A percentile compares a stretch with the other conserved stretches of the same genome.
Evolutionary conservation across 805 yeast genomes (phyloP).

Genomic region (Saccharomyces kudriavzevii): DNA sequence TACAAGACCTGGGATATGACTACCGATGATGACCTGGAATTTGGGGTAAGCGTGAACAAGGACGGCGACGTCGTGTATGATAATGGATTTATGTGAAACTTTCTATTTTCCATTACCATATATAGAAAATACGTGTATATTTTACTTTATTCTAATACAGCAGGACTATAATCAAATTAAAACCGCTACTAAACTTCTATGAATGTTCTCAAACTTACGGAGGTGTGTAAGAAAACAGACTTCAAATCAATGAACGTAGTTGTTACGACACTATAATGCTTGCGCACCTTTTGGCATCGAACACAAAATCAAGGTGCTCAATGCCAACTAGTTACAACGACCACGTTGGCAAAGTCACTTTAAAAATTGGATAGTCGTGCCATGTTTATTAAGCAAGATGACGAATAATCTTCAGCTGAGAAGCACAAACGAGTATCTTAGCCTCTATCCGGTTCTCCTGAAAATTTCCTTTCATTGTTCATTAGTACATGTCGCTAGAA

Average conservation of each 20-base stretch:
- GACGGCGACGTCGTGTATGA: conserved; percentile 30
- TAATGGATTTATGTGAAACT: not conserved
- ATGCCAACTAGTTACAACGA: not conserved
- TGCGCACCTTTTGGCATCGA: not conserved
- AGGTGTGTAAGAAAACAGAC: not conserved
- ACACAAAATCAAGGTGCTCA: not conserved
- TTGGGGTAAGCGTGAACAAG: conserved; percentile 56
- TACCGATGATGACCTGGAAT: conserved; percentile 90
- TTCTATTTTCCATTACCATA: not conserved
- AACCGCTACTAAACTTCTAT: not conserved
- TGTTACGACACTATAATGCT: not conserved
- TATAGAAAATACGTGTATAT: not conserved
- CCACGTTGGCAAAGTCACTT: not conserved
- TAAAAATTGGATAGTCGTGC: not conserved
- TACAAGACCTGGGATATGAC: conserved; percentile 96
- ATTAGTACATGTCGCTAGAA: not conserved
- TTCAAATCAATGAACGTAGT: not conserved
- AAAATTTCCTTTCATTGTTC: not conserved
- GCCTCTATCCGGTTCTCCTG: not conserved
- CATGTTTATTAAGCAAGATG: not conserved
- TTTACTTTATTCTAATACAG: not conserved
- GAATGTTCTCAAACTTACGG: not conserved
- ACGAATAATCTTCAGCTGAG: not conserved
- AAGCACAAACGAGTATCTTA: not conserved
- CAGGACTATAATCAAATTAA: not conserved